Evolutionary conservation across 768 basidiomycete species (phyloP).

Genomic region (Galerina sulciceps): DNA sequence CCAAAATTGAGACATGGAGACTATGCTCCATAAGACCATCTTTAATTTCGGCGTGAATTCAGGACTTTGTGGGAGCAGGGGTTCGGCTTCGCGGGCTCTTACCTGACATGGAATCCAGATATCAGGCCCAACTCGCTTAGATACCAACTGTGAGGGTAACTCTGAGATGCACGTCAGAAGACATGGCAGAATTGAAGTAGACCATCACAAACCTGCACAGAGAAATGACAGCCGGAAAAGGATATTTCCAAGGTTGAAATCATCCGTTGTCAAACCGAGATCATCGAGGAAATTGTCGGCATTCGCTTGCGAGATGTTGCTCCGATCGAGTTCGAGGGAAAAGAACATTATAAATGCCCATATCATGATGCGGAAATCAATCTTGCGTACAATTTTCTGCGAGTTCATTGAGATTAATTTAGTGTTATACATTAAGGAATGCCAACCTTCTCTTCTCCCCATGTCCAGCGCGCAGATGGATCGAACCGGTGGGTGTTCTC

Average conservation of each 20-base stretch:
- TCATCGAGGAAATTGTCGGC: constrained; percentile 72
- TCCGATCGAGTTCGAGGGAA: constrained; percentile 58
- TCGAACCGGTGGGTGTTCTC: constrained; percentile 72
- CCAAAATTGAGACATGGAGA: constrained; percentile 65
- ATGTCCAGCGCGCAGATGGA: constrained; percentile 70
- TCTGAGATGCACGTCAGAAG: constrained; percentile 32
- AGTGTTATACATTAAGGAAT: background rate
- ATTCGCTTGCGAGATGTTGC: constrained; percentile 69
- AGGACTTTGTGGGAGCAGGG: background rate
- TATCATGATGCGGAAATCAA: constrained; percentile 62
- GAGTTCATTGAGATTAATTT: background rate
- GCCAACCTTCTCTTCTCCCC: constrained; percentile 63
- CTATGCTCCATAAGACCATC: constrained; percentile 62
- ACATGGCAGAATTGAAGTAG: background rate
- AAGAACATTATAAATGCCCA: constrained; percentile 72
- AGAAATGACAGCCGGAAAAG: constrained; percentile 55
- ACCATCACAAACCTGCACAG: constrained; percentile 35
- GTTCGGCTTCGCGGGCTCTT: background rate
- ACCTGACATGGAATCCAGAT: constrained; percentile 68
- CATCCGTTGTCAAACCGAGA: constrained; percentile 62
- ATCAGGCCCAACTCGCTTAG: constrained; percentile 71
- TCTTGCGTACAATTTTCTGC: constrained; percentile 58
- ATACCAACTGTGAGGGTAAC: constrained; percentile 69
- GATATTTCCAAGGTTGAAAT: constrained; percentile 68
- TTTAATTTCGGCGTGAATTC: constrained; percentile 14